Evolutionary conservation across 441 rosid species (phyloP).

Genomic region (Eutrema salsugineum): DNA sequence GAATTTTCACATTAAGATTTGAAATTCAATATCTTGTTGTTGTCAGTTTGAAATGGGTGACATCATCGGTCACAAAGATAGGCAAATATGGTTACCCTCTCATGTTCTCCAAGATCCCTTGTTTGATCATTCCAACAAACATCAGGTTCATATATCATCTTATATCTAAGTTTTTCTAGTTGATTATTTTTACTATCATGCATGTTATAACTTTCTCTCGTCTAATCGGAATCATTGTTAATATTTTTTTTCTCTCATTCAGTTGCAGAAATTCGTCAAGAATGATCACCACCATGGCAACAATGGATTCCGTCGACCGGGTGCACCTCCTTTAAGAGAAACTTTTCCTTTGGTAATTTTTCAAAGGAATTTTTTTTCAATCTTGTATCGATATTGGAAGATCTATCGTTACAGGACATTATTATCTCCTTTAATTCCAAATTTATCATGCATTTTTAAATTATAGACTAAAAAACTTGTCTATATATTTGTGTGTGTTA

Average conservation of each 20-base stretch:
- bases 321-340: background rate
- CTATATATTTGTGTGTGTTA: background rate
- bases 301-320: background rate
- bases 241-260: background rate
- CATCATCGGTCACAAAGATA: slow-evolving; percentile 46
- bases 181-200: background rate
- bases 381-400: background rate
- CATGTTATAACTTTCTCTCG: background rate
- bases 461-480: slow-evolving; percentile 4
- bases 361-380: background rate
- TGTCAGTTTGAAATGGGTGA: slow-evolving; percentile 30
- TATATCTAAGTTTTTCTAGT: background rate
- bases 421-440: background rate
- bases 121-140: slow-evolving; percentile 28
- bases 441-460: background rate
- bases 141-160: slow-evolving; percentile 33
- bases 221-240: background rate
- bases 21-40: background rate
- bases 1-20: background rate
- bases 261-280: slow-evolving; percentile 11
- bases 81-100: slow-evolving; percentile 48
- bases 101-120: slow-evolving; percentile 44
- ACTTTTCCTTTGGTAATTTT: slow-evolving; percentile 7
- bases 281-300: background rate
- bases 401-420: slow-evolving; percentile 1